Base-by-base conservation (phyloP, 768 basidiomycete species). In the Vishniacozyma victoriae region DNA sequence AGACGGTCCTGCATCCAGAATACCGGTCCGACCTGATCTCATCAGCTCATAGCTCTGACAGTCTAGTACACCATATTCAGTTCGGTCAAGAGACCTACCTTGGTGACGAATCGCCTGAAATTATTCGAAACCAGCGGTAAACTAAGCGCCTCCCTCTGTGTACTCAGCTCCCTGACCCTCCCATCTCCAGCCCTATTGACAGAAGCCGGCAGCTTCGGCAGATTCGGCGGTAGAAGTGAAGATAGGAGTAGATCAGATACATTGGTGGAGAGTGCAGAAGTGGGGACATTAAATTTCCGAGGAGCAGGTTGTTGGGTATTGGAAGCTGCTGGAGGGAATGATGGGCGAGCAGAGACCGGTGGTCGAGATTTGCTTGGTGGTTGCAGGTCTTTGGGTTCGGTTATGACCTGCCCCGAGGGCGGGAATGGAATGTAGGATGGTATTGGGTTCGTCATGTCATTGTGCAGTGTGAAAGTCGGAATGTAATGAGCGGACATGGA, bases 1-100 rank as follows among this genome's bases (percentile, higher is more conserved):
- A 87, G 63, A 1, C 90, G 74, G 64, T 95, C 90, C 72, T 87
- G 87, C 16, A 92, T 55, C 90, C 89, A 93, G 61, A 92, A 93
- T 5, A 90, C 73, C 0, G 86, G 84, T 0, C 87, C 86, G 3
- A 81, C 64, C 64, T 62, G 41, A 20, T 13, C 15, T 6, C 11
- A 48, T 57, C 43, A 41, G 53, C 44, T 36, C n/a, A 18, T 11
- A 31, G n/a, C 2, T 25, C 20, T 24, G 14, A 26, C 18, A 25
- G 31, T 39, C 6, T 27, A 33, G 29, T 9, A 9, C 29, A 14
- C 22, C 20, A 6, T 27, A n/a, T 44, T 14, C n/a, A 7, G 19
- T 26, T 18, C 13, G 44, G 23, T 26, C 16, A 18, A 19, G 9
- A 39, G n/a, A 18, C 14, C 31, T 25, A 66, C 76, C 57, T 78